phyloP scores from a whole-genome alignment of 495 filamentous ascomycete species.

The Aspergillus campestris region DNA sequence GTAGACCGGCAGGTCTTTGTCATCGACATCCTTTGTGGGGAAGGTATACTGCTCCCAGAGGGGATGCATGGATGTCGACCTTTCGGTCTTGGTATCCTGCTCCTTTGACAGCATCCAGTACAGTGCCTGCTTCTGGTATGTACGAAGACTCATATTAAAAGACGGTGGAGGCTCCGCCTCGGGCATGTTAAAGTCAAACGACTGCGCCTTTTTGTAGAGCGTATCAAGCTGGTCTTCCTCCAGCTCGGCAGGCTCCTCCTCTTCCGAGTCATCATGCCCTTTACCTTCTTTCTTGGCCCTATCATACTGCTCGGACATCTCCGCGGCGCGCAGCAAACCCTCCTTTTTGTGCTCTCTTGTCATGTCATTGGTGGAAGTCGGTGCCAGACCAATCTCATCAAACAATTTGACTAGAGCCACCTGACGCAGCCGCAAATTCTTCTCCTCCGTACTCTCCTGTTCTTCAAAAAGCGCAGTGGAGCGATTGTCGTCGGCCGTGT shows the following conservation, averaged over 20 bases:
- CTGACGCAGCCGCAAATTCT: conserved; percentile 73
- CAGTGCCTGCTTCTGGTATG: conserved; percentile 91
- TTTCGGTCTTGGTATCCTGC: conserved; percentile 57
- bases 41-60: conserved; percentile 94
- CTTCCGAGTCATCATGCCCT: conserved; percentile 43
- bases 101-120: conserved; percentile 96
- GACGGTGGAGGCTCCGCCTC: conserved; percentile 70
- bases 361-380: conserved; percentile 61
- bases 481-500: conserved; percentile 58
- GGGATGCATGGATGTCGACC: conserved; percentile 84
- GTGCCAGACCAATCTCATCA: conserved; percentile 75
- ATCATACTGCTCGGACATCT: conserved; percentile 72
- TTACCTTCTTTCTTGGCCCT: conserved; percentile 52
- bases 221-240: conserved; percentile 93
- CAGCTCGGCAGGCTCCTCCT: conserved; percentile 82
- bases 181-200: conserved; percentile 90
- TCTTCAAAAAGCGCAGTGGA: conserved; percentile 65
- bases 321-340: conserved; percentile 75
- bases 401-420: conserved; percentile 83
- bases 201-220: conserved; percentile 92
- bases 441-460: conserved; percentile 80
- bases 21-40: conserved; percentile 83
- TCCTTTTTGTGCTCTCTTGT: conserved; percentile 72
- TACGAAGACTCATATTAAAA: conserved; percentile 76
- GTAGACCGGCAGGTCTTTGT: conserved; percentile 58